Evolutionary conservation across 2,329 filamentous ascomycete genomes (phyloP).

Genomic region (Aciculosporium take): DNA sequence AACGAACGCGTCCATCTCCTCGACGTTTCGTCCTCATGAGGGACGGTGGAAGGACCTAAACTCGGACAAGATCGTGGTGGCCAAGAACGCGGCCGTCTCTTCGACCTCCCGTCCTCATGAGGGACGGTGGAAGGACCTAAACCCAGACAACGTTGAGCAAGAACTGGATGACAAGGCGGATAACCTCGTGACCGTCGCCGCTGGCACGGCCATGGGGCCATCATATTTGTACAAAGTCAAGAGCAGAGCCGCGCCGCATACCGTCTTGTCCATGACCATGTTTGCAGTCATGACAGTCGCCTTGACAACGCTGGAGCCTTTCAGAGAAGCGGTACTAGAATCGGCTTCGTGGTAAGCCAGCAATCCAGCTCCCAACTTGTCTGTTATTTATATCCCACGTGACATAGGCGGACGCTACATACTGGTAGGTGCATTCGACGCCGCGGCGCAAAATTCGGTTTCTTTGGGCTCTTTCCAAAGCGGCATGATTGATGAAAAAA

Average conservation of each 20-base stretch:
- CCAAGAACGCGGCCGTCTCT: conserved; percentile 31
- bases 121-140: too few relatives aligned
- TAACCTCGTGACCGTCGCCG: conserved; percentile 27
- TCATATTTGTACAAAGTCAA: conserved; percentile 40
- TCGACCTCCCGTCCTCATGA: conserved; percentile 23
- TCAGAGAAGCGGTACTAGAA: conserved; percentile 23
- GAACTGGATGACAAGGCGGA: conserved; percentile 10
- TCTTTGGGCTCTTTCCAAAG: background rate
- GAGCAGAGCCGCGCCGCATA: conserved; percentile 39
- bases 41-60: conserved; percentile 1
- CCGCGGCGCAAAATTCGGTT: too few relatives aligned
- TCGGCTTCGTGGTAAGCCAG: conserved; percentile 14
- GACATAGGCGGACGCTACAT: background rate
- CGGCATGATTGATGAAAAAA: background rate
- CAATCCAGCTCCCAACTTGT: background rate
- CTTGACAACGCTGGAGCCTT: conserved; percentile 34
- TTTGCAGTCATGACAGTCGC: conserved; percentile 43
- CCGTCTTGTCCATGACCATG: conserved; percentile 41
- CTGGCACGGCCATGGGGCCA: conserved; percentile 43
- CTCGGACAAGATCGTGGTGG: conserved; percentile 26
- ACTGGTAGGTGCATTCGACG: background rate
- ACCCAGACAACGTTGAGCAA: too few relatives aligned
- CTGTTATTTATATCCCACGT: background rate
- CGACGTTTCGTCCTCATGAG: background rate
- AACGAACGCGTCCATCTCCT: background rate